A percentile compares a stretch with the other conserved stretches of the same genome.
Evolutionary conservation across 1,139 yeast genomes (phyloP).

Genomic region (Protomyces macrosporus): DNA sequence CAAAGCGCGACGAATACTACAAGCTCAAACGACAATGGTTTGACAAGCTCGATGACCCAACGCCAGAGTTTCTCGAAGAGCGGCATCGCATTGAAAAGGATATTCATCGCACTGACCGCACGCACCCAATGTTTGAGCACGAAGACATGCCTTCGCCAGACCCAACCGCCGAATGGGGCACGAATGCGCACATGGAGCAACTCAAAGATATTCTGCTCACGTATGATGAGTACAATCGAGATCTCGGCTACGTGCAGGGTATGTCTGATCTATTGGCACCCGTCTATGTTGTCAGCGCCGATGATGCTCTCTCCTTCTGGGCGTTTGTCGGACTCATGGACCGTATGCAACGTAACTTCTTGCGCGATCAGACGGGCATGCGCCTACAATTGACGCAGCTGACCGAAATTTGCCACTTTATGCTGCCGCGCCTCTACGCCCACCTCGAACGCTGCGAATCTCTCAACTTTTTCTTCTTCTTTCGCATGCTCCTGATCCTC

Average conservation of each 20-base stretch:
- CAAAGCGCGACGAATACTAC: conserved; percentile 59
- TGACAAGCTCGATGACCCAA: conserved; percentile 54
- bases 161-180: conserved; percentile 43
- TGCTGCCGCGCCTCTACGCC: conserved; percentile 76
- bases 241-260: conserved; percentile 94
- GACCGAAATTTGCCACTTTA: conserved; percentile 76
- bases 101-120: conserved; percentile 84
- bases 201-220: conserved; percentile 78
- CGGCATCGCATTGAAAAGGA: conserved; percentile 85
- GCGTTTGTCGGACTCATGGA: conserved; percentile 85
- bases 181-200: conserved; percentile 44
- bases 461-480: conserved; percentile 83
- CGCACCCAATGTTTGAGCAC: conserved; percentile 58
- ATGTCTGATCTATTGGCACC: conserved; percentile 94
- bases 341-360: conserved; percentile 82
- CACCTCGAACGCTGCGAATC: conserved; percentile 87
- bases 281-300: conserved; percentile 67
- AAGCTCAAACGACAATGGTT: conserved; percentile 66
- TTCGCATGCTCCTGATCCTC: conserved; percentile 93
- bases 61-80: conserved; percentile 79
- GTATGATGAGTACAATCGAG: conserved; percentile 74
- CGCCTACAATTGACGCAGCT: conserved; percentile 77
- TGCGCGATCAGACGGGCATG: conserved; percentile 90
- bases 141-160: conserved; percentile 49
- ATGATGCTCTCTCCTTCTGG: conserved; percentile 82